Base-by-base conservation (phyloP, 495 filamentous ascomycete genomes). In the Paragyromitra xinjiangensis region DNA sequence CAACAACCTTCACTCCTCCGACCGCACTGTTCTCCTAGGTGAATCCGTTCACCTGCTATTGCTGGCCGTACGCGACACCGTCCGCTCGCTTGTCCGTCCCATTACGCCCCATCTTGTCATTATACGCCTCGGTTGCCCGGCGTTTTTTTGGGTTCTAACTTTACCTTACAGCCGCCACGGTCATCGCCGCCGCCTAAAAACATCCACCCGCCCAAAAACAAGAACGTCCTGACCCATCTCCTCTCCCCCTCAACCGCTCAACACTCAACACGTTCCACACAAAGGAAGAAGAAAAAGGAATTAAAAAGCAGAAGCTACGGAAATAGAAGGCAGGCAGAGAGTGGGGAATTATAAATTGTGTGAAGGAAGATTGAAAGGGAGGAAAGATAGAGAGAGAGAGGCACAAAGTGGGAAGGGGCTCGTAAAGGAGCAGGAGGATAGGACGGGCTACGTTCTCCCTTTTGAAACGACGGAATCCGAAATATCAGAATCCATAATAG, bases 181-280 rank as follows among this genome's bases (percentile, higher is more conserved):
- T 50, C 73, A 76, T 64, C 59, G 39, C 66, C 70, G 61, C 70
- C 64, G 71, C 71, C 71, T 74, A 74, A 71, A 70, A 71, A 59
- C 65, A 56, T 51, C 66, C 67, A 63, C 44, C 44, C 63, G 26
- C 51, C 29, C 62, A 56, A 44, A 61, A 66, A 65, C 63, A 39
- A 48, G 63, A 56, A 56, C 40, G 40, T 40, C 39, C 69, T 42
- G 70, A 66, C 45, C 48, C 58, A 39, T 40, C 11, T 71, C 51
- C 39, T 42, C n/a, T 45, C 34, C 62, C 58, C 9, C 26, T 7
- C 37, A 68, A 22, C 71, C 26, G 16, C 53, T 39, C 64, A 74
- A 6, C 71, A 59, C 24, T n/a, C 51, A 74, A 61, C 64, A 51
- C 70, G 19, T 56, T 42, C 22, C 39, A 51, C 66, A 24, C 40